phyloP scores from a whole-genome alignment of 805 yeast genomes.

The Torulaspora franciscae region DNA sequence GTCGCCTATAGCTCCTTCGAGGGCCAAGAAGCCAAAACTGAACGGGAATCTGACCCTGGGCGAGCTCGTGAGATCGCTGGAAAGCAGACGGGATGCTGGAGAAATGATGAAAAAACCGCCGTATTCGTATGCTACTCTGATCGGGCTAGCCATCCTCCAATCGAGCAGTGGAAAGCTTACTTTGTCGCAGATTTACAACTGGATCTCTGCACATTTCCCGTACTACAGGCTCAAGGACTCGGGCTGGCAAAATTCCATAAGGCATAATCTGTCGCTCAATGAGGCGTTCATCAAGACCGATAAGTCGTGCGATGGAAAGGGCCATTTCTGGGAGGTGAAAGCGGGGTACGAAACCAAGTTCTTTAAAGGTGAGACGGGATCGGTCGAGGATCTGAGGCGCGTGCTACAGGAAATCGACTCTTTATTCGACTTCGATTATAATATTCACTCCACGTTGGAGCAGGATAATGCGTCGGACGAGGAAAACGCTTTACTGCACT shows the following conservation, averaged over 20 bases:
- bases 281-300: slow-evolving; percentile 88
- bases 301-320: slow-evolving; percentile 81
- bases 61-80: slow-evolving; percentile 28
- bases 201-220: slow-evolving; percentile 84
- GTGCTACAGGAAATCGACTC: slow-evolving; percentile 20
- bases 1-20: slow-evolving; percentile 31
- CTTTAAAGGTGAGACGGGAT: slow-evolving; percentile 44
- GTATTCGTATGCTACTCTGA: slow-evolving; percentile 86
- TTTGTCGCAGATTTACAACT: slow-evolving; percentile 76
- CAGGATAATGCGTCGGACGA: slow-evolving; percentile 12
- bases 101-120: slow-evolving; percentile 63
- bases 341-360: slow-evolving; percentile 80
- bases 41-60: slow-evolving; percentile 31
- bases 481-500: slow-evolving; percentile 5
- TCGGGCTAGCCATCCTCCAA: slow-evolving; percentile 86
- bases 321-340: slow-evolving; percentile 87
- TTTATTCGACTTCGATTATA: slow-evolving; percentile 8
- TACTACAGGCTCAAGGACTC: slow-evolving; percentile 81
- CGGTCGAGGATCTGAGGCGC: slow-evolving; percentile 22
- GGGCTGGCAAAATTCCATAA: slow-evolving; percentile 97
- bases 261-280: slow-evolving; percentile 88
- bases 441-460: slow-evolving; percentile 1
- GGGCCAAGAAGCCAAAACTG: slow-evolving; percentile 29
- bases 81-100: slow-evolving; percentile 16
- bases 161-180: slow-evolving; percentile 70